phyloP scores from a whole-genome alignment of 2,329 filamentous ascomycete species.

The Zymoseptoria ardabiliae region DNA sequence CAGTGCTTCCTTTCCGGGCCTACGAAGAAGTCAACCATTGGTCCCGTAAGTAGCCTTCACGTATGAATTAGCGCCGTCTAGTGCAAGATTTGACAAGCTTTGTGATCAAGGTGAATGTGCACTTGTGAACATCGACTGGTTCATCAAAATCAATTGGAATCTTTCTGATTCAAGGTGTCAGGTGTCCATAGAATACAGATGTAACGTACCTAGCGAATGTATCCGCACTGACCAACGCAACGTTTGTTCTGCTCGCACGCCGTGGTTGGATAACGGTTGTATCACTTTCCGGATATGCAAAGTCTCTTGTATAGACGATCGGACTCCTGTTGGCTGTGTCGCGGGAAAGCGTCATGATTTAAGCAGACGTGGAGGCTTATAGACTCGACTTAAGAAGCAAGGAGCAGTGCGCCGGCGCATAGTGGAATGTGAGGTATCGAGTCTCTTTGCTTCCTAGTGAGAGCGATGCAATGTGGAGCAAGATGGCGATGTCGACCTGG shows the following conservation, averaged over 20 bases:
- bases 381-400: neutral
- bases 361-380: neutral
- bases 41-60: constrained; percentile 47
- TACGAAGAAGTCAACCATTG: constrained; percentile 46
- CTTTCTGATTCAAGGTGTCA: too few relatives aligned
- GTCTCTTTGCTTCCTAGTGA: neutral
- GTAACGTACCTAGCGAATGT: constrained; percentile 48
- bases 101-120: constrained; percentile 3
- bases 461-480: neutral
- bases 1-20: constrained; percentile 42
- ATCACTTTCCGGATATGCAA: constrained; percentile 38
- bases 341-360: neutral
- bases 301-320: constrained; percentile 33
- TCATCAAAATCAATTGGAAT: too few relatives aligned
- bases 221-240: constrained; percentile 41
- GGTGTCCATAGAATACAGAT: constrained; percentile 15
- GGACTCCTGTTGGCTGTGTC: constrained; percentile 7
- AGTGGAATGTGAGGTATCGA: neutral
- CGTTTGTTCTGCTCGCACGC: constrained; percentile 41
- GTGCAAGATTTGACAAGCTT: constrained; percentile 11
- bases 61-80: constrained; percentile 34
- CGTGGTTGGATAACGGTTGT: constrained; percentile 28
- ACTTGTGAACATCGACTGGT: constrained; percentile 20
- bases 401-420: neutral
- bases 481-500: neutral